Evolutionary conservation across 345 rosid species (phyloP).

Genomic region (Diplotaxis tenuifolia): DNA sequence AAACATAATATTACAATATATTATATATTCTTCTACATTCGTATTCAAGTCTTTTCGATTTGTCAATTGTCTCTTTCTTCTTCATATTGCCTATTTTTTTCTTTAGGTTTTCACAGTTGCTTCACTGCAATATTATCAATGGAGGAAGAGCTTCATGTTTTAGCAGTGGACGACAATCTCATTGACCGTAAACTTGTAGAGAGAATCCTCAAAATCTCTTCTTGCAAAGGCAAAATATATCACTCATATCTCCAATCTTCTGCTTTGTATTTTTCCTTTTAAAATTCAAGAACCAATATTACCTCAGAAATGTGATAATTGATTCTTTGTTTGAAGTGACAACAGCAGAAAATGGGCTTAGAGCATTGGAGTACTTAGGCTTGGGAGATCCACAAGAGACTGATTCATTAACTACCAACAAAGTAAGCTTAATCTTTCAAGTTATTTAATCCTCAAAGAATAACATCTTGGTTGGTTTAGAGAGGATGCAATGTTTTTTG

Average conservation of each 20-base stretch:
- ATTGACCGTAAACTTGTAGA: slow-evolving; percentile 69
- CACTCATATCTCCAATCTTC: background rate
- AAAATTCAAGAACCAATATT: background rate
- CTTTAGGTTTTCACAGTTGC: background rate
- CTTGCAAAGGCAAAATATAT: slow-evolving; percentile 58
- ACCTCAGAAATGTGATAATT: background rate
- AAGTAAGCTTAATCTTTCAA: slow-evolving; percentile 17
- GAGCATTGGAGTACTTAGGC: slow-evolving; percentile 74
- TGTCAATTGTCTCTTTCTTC: background rate
- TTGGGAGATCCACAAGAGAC: slow-evolving; percentile 44
- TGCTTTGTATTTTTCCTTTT: background rate
- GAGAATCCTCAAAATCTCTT: slow-evolving; percentile 59
- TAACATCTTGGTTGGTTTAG: background rate
- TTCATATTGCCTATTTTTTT: background rate
- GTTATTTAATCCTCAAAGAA: background rate
- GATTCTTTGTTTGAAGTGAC: slow-evolving; percentile 50
- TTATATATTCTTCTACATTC: slow-evolving; percentile 7
- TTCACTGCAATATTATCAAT: background rate
- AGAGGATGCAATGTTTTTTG: background rate
- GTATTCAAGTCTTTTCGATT: slow-evolving; percentile 6
- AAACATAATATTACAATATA: slow-evolving; percentile 3
- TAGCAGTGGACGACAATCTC: slow-evolving; percentile 84
- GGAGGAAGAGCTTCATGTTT: slow-evolving; percentile 56
- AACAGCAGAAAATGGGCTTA: slow-evolving; percentile 68
- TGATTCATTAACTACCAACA: slow-evolving; percentile 13